Percentiles rank a stretch among this genome's conserved stretches.
Evolutionary conservation across 2,329 filamentous ascomycete species (phyloP).

Genomic region (Phyllosticta capitalensis): DNA sequence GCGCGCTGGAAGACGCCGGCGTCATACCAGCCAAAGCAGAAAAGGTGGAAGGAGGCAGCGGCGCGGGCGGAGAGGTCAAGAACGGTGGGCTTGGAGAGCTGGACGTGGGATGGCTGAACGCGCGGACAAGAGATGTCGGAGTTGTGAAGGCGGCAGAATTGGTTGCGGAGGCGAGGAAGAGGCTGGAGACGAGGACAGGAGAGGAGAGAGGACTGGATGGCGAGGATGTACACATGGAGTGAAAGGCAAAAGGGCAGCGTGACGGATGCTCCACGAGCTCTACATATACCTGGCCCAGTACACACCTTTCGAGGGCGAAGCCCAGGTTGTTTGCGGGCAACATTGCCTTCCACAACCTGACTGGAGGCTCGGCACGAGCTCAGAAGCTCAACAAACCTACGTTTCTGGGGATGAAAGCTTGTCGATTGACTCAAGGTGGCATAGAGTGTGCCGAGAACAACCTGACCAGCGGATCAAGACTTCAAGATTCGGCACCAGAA

Average conservation of each 20-base stretch:
- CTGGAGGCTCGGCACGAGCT: no score
- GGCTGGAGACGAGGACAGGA: conserved; percentile 37
- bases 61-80: conserved; percentile 19
- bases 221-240: conserved; percentile 2
- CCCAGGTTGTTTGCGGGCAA: no score
- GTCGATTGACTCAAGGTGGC: no score
- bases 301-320: no score
- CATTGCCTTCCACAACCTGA: no score
- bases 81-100: conserved; percentile 47
- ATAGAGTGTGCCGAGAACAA: no score
- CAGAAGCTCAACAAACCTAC: no score
- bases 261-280: not conserved
- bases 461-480: no score
- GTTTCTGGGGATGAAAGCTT: no score
- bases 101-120: conserved; percentile 86
- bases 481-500: no score
- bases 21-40: conserved; percentile 49
- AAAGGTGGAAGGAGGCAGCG: conserved; percentile 12
- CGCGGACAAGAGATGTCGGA: conserved; percentile 70
- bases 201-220: not conserved
- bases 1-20: conserved; percentile 70
- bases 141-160: conserved; percentile 77
- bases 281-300: not conserved
- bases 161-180: conserved; percentile 52
- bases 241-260: not conserved